Conservation (phyloP, 2,329 filamentous ascomycete species). For the Penicillium aurantiogriseum region DNA sequence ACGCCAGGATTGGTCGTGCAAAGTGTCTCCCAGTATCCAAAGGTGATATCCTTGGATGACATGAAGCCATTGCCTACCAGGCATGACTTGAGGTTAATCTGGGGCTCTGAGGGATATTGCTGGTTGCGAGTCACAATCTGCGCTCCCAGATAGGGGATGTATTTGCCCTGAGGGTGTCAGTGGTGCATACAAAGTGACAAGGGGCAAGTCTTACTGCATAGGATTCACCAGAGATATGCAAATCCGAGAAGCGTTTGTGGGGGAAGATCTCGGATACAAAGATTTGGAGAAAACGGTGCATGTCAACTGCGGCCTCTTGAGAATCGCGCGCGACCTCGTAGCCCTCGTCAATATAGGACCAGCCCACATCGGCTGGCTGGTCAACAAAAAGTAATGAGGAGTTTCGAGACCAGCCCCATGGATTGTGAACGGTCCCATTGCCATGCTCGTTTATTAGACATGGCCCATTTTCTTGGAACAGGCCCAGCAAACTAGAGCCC, state of each 20-base stretch:
- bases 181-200: neutral
- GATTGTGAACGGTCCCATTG: constrained; percentile 24
- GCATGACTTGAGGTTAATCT: constrained; percentile 46
- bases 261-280: constrained; percentile 50
- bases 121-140: constrained; percentile 48
- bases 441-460: constrained; percentile 32
- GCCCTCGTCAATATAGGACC: constrained; percentile 27
- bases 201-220: constrained; percentile 40
- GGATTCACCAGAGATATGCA: constrained; percentile 52
- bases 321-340: constrained; percentile 34
- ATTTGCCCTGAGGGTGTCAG: constrained; percentile 43
- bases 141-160: constrained; percentile 47
- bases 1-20: constrained; percentile 49
- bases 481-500: constrained; percentile 52
- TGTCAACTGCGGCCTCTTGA: constrained; percentile 47
- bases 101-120: constrained; percentile 40
- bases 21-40: constrained; percentile 49
- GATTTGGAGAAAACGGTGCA: constrained; percentile 51
- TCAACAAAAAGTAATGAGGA: constrained; percentile 30
- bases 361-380: constrained; percentile 28
- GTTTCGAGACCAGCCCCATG: constrained; percentile 24
- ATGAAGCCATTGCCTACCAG: constrained; percentile 51
- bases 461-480: constrained; percentile 52
- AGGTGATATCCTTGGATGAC: constrained; percentile 42
- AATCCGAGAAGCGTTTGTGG: constrained; percentile 35